Evolutionary conservation across 2,329 filamentous ascomycete genomes (phyloP).

Genomic region (Colletotrichum costaricense): DNA sequence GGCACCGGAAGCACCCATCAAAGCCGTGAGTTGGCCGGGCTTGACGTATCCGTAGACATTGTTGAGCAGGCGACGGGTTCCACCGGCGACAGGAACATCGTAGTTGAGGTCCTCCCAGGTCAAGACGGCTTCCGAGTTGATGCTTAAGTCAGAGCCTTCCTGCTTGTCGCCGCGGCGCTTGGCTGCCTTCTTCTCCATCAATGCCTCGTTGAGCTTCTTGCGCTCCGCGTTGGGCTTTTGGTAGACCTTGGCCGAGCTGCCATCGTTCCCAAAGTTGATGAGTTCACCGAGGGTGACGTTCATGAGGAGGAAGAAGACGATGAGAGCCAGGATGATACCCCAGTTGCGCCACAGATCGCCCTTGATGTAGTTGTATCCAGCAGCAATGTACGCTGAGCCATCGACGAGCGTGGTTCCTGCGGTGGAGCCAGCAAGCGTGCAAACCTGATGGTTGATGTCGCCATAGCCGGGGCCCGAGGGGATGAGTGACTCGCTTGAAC

Average conservation of each 20-base stretch:
- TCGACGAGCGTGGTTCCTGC: conserved; percentile 73
- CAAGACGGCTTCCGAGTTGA: conserved; percentile 74
- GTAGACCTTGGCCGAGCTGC: conserved; percentile 84
- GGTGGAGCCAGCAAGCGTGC: conserved; percentile 79
- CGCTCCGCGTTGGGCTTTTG: conserved; percentile 76
- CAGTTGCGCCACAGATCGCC: conserved; percentile 84
- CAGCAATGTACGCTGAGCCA: conserved; percentile 75
- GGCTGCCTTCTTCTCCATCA: conserved; percentile 68
- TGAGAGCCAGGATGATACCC: conserved; percentile 82
- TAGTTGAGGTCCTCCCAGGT: conserved; percentile 92
- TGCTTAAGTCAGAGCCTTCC: conserved; percentile 61
- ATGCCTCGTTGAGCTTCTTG: conserved; percentile 71
- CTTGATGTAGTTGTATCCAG: conserved; percentile 74
- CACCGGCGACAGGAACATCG: conserved; percentile 70
- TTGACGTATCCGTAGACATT: conserved; percentile 76
- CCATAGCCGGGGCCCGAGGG: conserved; percentile 77
- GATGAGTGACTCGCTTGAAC: conserved; percentile 74
- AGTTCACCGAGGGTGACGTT: conserved; percentile 85
- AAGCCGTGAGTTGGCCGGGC: conserved; percentile 80
- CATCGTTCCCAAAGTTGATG: conserved; percentile 81
- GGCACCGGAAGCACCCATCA: conserved; percentile 88
- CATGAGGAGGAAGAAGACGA: conserved; percentile 78
- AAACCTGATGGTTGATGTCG: conserved; percentile 81
- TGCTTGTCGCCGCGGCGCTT: conserved; percentile 61
- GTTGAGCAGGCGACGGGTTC: conserved; percentile 66